Conservation (phyloP, 768 basidiomycete genomes). For the Coprinellus micaceus region DNA sequence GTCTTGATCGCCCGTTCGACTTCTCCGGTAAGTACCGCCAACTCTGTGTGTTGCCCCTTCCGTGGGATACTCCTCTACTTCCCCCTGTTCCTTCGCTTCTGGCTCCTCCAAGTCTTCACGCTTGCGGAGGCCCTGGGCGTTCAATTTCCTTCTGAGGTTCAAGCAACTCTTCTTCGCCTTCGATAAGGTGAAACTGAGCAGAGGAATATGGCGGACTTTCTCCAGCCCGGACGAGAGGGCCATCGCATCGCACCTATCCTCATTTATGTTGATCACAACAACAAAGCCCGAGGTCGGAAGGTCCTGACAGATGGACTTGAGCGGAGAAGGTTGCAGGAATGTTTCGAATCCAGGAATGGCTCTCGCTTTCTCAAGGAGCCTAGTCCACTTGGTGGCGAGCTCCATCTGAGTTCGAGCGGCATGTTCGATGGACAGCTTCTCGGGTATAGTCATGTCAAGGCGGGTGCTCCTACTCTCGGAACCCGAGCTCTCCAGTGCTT, state of each 20-base stretch:
- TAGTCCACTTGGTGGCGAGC: conserved; percentile 12
- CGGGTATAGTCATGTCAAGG: no score
- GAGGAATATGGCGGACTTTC: neutral
- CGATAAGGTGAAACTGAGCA: neutral
- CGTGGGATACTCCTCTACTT: no score
- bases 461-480: neutral
- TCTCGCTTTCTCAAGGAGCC: conserved; percentile 12
- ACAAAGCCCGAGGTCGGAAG: conserved; percentile 13
- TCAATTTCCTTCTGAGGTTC: no score
- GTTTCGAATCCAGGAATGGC: conserved; percentile 16
- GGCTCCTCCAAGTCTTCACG: no score
- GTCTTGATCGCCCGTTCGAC: no score
- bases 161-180: neutral
- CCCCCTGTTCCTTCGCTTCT: no score
- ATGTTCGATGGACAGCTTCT: no score
- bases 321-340: conserved; percentile 16
- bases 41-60: no score
- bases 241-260: neutral
- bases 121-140: no score
- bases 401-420: no score
- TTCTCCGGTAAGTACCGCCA: neutral
- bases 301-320: neutral
- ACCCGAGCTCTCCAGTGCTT: conserved; percentile 4
- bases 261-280: neutral
- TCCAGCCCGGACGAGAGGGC: neutral